Conservation (phyloP, 2,329 filamentous ascomycete genomes). For the Ophiostoma ips region DNA sequence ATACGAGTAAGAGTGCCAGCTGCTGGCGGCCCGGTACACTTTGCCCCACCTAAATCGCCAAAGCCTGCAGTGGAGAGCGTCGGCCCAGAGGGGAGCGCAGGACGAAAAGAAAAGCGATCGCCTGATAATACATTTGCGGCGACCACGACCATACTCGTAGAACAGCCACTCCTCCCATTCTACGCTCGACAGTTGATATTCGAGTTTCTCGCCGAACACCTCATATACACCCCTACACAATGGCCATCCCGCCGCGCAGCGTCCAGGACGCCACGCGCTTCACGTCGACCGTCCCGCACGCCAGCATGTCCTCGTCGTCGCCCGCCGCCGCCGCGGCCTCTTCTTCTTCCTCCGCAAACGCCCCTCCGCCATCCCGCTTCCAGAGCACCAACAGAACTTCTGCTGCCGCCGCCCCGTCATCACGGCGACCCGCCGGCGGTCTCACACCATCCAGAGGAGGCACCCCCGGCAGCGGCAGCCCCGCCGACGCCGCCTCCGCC, state of each 20-base stretch:
- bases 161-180: no score
- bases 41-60: no score
- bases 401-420: neutral
- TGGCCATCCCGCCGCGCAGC: conserved; percentile 37
- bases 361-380: conserved; percentile 13
- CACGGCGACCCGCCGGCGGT: neutral
- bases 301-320: conserved; percentile 27
- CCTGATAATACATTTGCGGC: no score
- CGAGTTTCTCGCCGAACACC: neutral
- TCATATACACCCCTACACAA: no score
- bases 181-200: no score
- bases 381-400: conserved; percentile 1
- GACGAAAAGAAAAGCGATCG: no score
- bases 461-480: neutral
- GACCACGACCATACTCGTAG: neutral
- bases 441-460: neutral
- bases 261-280: conserved; percentile 71
- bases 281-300: conserved; percentile 56
- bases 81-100: no score
- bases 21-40: no score
- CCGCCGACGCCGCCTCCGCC: conserved; percentile 10
- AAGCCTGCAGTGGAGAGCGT: no score
- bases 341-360: conserved; percentile 1
- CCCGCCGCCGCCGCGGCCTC: conserved; percentile 9
- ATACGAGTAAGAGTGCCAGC: no score